Conservation (phyloP, 2,329 filamentous ascomycete genomes). For the Fusarium sp. region DNA sequence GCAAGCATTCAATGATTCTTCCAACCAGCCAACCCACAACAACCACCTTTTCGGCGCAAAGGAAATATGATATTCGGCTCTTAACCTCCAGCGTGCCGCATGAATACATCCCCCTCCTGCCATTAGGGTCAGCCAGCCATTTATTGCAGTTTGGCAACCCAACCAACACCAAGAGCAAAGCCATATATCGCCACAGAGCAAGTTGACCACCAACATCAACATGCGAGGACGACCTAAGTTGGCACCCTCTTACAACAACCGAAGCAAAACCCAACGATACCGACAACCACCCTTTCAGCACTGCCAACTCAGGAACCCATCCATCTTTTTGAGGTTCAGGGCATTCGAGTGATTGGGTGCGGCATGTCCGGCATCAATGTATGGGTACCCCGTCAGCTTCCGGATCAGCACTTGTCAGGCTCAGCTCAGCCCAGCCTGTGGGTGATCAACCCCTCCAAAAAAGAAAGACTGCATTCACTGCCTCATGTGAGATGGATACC, state of each 20-base stretch:
- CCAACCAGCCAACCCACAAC: constrained; percentile 12
- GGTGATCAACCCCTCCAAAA: constrained; percentile 3
- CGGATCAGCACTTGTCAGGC: constrained; percentile 39
- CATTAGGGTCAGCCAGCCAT: constrained; percentile 1
- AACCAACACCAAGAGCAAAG: constrained; percentile 14
- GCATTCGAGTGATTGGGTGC: constrained; percentile 36
- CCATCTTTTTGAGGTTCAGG: constrained; percentile 8
- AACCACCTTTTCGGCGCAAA: constrained; percentile 25
- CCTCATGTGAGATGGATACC: constrained; percentile 17
- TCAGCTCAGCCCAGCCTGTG: constrained; percentile 18
- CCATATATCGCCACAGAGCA: constrained; percentile 9
- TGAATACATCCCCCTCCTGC: constrained; percentile 16
- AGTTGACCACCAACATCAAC: constrained; percentile 3
- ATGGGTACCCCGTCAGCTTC: constrained; percentile 41
- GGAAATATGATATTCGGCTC: constrained; percentile 25
- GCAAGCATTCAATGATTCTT: constrained; percentile 15
- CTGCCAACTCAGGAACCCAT: background rate
- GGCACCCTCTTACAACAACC: constrained; percentile 12
- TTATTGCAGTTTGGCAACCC: background rate
- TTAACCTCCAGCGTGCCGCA: constrained; percentile 15
- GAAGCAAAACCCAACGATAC: constrained; percentile 13
- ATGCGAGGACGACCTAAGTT: constrained; percentile 15
- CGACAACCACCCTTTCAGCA: background rate
- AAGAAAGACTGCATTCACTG: constrained; percentile 15
- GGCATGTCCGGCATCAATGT: constrained; percentile 37